Evolutionary conservation across 2,329 filamentous ascomycete genomes (phyloP).

Genomic region (Sclerotinia nivalis): DNA sequence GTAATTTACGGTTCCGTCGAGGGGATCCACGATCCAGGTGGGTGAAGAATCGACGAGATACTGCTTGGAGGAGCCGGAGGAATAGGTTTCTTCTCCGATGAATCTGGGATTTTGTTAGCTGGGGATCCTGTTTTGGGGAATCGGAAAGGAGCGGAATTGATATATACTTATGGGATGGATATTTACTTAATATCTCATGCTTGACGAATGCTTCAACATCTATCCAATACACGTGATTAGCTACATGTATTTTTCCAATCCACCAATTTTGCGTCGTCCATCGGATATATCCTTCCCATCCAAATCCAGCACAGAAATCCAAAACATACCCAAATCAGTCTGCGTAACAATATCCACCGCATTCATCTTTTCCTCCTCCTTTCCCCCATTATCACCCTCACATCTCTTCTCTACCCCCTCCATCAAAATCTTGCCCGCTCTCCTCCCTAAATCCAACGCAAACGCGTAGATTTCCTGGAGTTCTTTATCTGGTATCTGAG

Average conservation of each 20-base stretch:
- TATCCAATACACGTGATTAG: slow-evolving; percentile 40
- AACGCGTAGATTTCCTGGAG: slow-evolving; percentile 69
- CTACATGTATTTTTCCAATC: not conserved
- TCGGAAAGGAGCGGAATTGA: not conserved
- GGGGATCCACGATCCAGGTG: slow-evolving; percentile 76
- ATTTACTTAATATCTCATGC: slow-evolving; percentile 56
- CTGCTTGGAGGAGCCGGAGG: slow-evolving; percentile 63
- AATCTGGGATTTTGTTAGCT: slow-evolving; percentile 52
- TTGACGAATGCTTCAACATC: slow-evolving; percentile 74
- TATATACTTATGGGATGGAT: slow-evolving; percentile 64
- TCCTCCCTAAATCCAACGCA: slow-evolving; percentile 67
- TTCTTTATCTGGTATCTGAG: slow-evolving; percentile 43
- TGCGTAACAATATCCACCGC: slow-evolving; percentile 77
- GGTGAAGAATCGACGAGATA: slow-evolving; percentile 65
- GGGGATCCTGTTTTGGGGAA: not conserved
- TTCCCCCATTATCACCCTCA: slow-evolving; percentile 34
- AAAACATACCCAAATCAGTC: slow-evolving; percentile 64
- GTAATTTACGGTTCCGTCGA: slow-evolving; percentile 51
- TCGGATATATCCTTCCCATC: not conserved
- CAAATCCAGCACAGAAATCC: not conserved
- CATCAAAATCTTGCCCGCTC: slow-evolving; percentile 68
- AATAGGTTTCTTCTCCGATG: slow-evolving; percentile 76
- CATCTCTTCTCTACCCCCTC: slow-evolving; percentile 58
- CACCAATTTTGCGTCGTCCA: not conserved
- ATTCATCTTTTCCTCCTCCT: slow-evolving; percentile 65